Evolutionary conservation across 108 stramenopile genomes (phyloP).

Genomic region (Fragilaria radians): DNA sequence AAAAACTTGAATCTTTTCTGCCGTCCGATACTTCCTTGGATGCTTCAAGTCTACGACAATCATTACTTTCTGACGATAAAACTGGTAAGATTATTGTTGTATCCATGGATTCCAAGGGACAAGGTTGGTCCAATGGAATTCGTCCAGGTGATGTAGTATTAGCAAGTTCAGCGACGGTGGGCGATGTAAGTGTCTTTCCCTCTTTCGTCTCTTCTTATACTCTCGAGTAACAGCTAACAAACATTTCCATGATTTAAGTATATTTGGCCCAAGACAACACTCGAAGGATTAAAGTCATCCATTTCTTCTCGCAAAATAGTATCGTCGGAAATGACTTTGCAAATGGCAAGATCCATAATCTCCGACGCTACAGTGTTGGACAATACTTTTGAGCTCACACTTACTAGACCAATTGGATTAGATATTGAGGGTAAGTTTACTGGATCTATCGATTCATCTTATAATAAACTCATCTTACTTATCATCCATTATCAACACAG

Average conservation of each 20-base stretch:
- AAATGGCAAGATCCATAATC: constrained; percentile 4
- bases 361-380: constrained; percentile 4
- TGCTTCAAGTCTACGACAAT: no score
- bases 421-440: constrained; percentile 55
- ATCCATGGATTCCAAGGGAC: no score
- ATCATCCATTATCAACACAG: constrained; percentile 53
- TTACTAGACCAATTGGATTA: constrained; percentile 68
- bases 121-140: constrained; percentile 63
- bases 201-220: not conserved
- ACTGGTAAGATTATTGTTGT: no score
- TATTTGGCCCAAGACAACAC: constrained; percentile 71
- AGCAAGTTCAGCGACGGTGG: constrained; percentile 64
- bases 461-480: no score
- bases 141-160: constrained; percentile 60
- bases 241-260: not conserved
- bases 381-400: constrained; percentile 54
- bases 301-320: constrained; percentile 55
- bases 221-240: not conserved
- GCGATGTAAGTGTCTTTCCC: constrained; percentile 24
- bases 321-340: constrained; percentile 14
- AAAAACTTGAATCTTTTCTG: no score
- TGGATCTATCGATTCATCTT: no score
- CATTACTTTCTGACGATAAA: no score
- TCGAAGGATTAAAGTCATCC: constrained; percentile 75
- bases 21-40: no score